A percentile compares a stretch with the other conserved stretches of the same genome.
Evolutionary conservation across 352 stramenopile species (phyloP).

Genomic region (Stramenopiles sp.): DNA sequence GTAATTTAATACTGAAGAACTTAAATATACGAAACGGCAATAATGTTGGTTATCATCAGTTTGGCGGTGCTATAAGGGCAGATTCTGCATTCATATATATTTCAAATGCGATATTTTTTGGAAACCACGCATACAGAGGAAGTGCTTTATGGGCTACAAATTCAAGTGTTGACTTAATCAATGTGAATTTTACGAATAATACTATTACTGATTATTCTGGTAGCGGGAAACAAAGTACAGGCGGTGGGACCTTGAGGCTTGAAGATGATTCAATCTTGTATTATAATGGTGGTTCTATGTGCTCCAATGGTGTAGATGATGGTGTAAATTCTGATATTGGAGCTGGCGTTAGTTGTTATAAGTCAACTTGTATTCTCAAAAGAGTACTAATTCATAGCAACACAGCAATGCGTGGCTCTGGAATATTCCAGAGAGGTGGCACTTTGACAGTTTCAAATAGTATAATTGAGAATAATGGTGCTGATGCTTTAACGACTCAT

Average conservation of each 20-base stretch:
- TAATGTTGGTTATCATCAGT: not conserved
- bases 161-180: not conserved
- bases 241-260: not conserved
- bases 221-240: not conserved
- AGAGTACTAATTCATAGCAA: not conserved
- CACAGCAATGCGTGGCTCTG: not conserved
- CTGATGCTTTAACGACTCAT: not conserved
- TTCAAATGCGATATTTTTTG: not conserved
- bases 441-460: not conserved
- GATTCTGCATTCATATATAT: not conserved
- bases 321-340: not conserved
- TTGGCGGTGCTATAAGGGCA: not conserved
- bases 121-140: not conserved
- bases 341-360: not conserved
- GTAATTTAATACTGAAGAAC: not conserved
- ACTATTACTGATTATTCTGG: not conserved
- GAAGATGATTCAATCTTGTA: not conserved
- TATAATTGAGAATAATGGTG: not conserved
- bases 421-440: not conserved
- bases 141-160: not conserved
- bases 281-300: not conserved
- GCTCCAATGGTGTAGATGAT: not conserved
- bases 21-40: not conserved
- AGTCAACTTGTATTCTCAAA: not conserved
- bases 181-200: not conserved